Evolutionary conservation across 768 basidiomycete species (phyloP), one percentile per base, ranked within the genome.

Genomic region (Atractiella rhizophila): DNA sequence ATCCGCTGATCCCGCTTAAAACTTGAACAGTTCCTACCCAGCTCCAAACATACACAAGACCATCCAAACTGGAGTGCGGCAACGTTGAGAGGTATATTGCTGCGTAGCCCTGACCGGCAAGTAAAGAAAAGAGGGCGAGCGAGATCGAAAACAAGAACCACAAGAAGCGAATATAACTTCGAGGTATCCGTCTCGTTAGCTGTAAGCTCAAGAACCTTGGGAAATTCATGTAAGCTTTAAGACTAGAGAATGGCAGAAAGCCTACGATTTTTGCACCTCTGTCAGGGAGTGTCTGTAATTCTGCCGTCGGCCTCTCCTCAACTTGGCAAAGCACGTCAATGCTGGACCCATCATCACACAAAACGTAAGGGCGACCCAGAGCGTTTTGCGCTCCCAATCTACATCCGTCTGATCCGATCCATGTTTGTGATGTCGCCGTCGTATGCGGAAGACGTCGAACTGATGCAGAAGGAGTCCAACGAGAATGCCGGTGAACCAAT

Each of bases 91-190:
- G 53, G 45, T 57, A 64, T 24, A 62, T 47, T 35, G 57, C 56
- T 3, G 62, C 58, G 42, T 62, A 64, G 52, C 59, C 61, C 54
- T 64, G 62, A n/a, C 62, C 62, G 21, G 59, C 56, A 8, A 62
- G 54, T 18, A 63, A 50, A 3, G 61, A 53, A 38, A 62, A 56
- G 21, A 57, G 56, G 20, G 59, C 59, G 15, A 63, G 56, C 4
- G 53, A 56, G 7, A 62, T 43, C 10, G 55, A 57, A 3, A 51
- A 53, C 53, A 63, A 56, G 51, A 64, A 64, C 62, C 61, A 63
- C 18, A 62, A 48, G 46, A 63, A 64, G 15, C 63, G 51, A n/a
- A 54, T 46, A 53, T 62, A 64, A 1, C 56, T 57, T 5, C 58
- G 48, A 0, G 63, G 63, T 39, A 64, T 61, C 13, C 59, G 44